Evolutionary conservation across 306 rosid species (phyloP).

Genomic region (Urtica urens): DNA sequence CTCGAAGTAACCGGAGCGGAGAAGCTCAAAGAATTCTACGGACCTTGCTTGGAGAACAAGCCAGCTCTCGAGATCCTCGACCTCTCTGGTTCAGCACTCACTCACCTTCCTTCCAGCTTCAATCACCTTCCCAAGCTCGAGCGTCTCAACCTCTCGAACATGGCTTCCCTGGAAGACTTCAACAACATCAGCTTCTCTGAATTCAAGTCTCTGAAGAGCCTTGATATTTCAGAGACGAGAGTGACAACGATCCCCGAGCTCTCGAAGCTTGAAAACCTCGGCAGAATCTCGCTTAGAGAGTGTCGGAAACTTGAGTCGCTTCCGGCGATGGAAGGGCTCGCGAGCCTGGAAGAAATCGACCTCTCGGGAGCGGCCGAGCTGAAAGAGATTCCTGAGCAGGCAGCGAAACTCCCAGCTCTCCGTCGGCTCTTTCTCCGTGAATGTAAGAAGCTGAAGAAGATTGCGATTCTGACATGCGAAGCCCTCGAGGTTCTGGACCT

Average conservation of each 20-base stretch:
- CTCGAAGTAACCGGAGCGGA: conserved; percentile 18
- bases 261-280: conserved; percentile 6
- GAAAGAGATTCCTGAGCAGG: background rate
- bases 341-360: background rate
- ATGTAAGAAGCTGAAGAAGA: conserved; percentile 8
- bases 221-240: conserved; percentile 16
- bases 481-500: conserved; percentile 22
- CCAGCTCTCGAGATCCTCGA: conserved; percentile 19
- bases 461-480: background rate
- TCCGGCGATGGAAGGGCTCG: background rate
- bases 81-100: conserved; percentile 12
- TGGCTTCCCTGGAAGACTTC: conserved; percentile 2
- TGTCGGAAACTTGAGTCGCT: background rate
- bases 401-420: background rate
- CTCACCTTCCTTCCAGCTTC: conserved; percentile 10
- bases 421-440: background rate
- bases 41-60: conserved; percentile 6
- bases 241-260: conserved; percentile 10
- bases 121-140: conserved; percentile 9
- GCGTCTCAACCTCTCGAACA: conserved; percentile 16
- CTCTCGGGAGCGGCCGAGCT: background rate
- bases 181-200: background rate
- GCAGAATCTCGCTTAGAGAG: background rate
- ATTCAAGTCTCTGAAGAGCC: conserved; percentile 8
- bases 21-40: conserved; percentile 1